These are phyloP conservation scores for Aspergillus uvarum DNA, from an alignment of 2,329 filamentous ascomycete species.

Conservation along the genomic window DNA sequence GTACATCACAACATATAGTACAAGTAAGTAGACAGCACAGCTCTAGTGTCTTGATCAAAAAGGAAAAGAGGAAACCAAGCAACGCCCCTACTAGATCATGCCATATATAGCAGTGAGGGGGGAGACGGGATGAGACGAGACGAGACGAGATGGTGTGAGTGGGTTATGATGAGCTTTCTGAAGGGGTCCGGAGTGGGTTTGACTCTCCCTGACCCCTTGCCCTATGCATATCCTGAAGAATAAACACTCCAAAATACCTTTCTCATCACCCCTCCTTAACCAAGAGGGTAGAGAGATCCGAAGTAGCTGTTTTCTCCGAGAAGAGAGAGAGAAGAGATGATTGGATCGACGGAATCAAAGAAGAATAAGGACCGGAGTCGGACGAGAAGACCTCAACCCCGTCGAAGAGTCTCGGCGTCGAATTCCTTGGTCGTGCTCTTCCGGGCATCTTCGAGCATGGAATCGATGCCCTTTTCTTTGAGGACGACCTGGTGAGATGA, in stretches of 20 bases:
- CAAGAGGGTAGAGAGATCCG: too few relatives aligned
- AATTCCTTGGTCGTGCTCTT: conserved; percentile 81
- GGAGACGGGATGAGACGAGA: neutral
- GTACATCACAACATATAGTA: neutral
- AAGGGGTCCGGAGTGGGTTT: neutral
- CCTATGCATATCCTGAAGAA: too few relatives aligned
- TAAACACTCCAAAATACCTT: too few relatives aligned
- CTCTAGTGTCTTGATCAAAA: neutral
- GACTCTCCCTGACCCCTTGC: too few relatives aligned
- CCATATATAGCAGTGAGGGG: neutral
- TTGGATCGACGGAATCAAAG: neutral
- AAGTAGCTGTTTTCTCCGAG: too few relatives aligned
- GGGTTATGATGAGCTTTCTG: neutral
- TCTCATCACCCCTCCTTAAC: too few relatives aligned
- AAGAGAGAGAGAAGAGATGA: too few relatives aligned
- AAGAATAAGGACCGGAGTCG: neutral
- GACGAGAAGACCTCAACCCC: conserved; percentile 12
- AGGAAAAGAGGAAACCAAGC: neutral
- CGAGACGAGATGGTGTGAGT: neutral
- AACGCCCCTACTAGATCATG: neutral
- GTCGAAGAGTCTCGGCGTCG: conserved; percentile 66
- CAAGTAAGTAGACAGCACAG: neutral
- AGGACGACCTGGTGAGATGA: conserved; percentile 65
- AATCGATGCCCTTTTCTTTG: conserved; percentile 87
- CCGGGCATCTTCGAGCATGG: conserved; percentile 84